These are phyloP conservation scores for Trametes sanguinea DNA, from an alignment of 768 basidiomycete genomes.

Conservation along the genomic window DNA sequence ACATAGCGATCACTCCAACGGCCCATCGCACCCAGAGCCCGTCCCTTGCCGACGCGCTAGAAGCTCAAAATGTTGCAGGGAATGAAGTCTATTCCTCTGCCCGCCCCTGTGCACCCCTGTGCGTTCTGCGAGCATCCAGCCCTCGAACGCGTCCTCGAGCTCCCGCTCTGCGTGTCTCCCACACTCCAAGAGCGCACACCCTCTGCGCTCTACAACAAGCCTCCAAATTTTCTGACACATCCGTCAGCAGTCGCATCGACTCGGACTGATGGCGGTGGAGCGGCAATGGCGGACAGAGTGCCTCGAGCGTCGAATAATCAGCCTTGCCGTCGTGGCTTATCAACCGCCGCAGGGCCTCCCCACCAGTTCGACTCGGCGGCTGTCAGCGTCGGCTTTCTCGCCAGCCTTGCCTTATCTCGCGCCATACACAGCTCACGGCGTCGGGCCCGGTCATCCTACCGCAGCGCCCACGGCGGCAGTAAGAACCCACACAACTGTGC, in stretches of 20 bases:
- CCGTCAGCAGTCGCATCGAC: neutral
- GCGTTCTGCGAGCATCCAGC: neutral
- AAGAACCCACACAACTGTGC: neutral
- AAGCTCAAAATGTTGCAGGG: neutral
- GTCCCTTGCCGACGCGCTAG: slow-evolving; percentile 10
- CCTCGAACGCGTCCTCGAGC: too few species aligned
- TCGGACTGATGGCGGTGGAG: neutral
- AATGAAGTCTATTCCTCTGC: slow-evolving; percentile 8
- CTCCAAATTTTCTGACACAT: slow-evolving; percentile 8
- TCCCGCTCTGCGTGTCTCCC: too few species aligned
- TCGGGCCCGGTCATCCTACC: slow-evolving; percentile 7
- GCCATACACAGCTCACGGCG: slow-evolving; percentile 13
- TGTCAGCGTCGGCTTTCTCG: neutral
- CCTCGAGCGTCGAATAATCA: neutral
- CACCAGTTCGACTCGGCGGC: slow-evolving; percentile 11
- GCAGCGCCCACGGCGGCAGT: neutral
- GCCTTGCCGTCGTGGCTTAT: slow-evolving; percentile 5
- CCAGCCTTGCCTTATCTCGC: slow-evolving; percentile 14
- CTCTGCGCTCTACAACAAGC: neutral
- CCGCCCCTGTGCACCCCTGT: neutral
- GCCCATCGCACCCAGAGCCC: neutral
- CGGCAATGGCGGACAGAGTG: too few species aligned
- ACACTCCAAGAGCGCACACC: too few species aligned
- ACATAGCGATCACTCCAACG: neutral
- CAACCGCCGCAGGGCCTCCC: slow-evolving; percentile 7